A percentile compares a stretch with the other conserved stretches of the same genome.
Evolutionary conservation across 129 eudicot species (phyloP).

Genomic region (Smallanthus sonchifolius): DNA sequence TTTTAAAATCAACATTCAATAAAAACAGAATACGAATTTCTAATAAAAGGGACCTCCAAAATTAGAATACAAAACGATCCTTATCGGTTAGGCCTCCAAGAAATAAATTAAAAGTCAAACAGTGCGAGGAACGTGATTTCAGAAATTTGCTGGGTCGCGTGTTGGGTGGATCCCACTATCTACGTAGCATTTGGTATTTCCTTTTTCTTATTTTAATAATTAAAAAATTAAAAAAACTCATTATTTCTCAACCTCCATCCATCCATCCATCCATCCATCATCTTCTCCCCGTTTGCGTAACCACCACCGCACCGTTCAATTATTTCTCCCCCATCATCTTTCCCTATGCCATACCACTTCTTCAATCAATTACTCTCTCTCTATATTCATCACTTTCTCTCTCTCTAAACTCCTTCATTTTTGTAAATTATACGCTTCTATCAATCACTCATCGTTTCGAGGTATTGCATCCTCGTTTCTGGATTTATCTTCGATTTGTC

Average conservation of each 20-base stretch:
- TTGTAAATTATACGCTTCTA: constrained; percentile 7
- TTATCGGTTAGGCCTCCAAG: constrained; percentile 24
- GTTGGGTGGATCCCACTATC: constrained; percentile 39
- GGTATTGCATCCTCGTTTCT: constrained; percentile 2
- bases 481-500: background rate
- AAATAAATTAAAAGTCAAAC: constrained; percentile 19
- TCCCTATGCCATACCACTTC: constrained; percentile 22
- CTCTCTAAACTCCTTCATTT: constrained; percentile 8
- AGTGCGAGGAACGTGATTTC: constrained; percentile 48
- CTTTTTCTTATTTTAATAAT: background rate
- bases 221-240: background rate
- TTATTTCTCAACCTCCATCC: constrained; percentile 28
- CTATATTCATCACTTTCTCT: constrained; percentile 12
- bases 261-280: constrained; percentile 33
- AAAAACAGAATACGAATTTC: background rate
- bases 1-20: background rate
- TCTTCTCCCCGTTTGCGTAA: constrained; percentile 43
- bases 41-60: background rate
- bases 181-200: background rate
- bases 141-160: constrained; percentile 56
- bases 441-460: constrained; percentile 12
- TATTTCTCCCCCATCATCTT: constrained; percentile 32
- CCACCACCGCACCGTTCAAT: constrained; percentile 48
- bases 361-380: constrained; percentile 27
- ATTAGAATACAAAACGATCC: background rate